Percentiles rank a stretch among this genome's conserved stretches.
These are phyloP conservation scores for Sarcodon sp. DNA, from an alignment of 768 basidiomycete genomes.

Conservation along the genomic window DNA sequence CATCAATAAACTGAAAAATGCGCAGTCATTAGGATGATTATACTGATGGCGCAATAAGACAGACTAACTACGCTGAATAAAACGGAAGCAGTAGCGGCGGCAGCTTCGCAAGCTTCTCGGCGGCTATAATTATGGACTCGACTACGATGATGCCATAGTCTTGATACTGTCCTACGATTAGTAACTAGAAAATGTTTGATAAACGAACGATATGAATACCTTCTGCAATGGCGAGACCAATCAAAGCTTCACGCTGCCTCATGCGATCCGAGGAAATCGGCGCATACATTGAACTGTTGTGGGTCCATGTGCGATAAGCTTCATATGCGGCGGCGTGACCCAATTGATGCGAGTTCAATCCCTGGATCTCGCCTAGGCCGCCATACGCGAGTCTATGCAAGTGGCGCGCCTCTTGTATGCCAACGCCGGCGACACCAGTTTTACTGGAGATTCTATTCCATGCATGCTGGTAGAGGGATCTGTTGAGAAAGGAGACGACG, in stretches of 20 bases:
- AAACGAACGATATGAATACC: conserved; percentile 21
- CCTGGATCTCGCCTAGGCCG: conserved; percentile 26
- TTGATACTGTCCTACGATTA: conserved; percentile 5
- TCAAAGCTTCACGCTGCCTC: conserved; percentile 51
- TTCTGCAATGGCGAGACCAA: conserved; percentile 62
- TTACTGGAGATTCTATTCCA: too few relatives aligned
- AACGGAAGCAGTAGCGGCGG: conserved; percentile 52
- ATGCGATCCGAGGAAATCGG: conserved; percentile 44
- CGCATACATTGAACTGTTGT: conserved; percentile 36
- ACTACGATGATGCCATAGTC: not conserved
- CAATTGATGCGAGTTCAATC: conserved; percentile 46
- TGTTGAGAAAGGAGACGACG: conserved; percentile 5
- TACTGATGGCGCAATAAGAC: not conserved
- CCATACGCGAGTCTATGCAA: conserved; percentile 62
- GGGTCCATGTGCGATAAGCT: conserved; percentile 56
- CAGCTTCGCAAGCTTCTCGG: conserved; percentile 44
- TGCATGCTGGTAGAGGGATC: conserved; percentile 22
- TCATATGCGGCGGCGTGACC: conserved; percentile 74
- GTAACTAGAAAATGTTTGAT: not conserved
- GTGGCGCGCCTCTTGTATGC: conserved; percentile 44
- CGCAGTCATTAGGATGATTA: not conserved
- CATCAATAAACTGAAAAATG: not conserved
- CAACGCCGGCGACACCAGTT: conserved; percentile 25
- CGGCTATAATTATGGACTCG: conserved; percentile 27
- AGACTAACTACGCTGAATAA: conserved; percentile 39